Percentiles rank a stretch among this genome's conserved stretches.
Evolutionary conservation across 116 monocot genomes (phyloP).

Genomic region (Dioscorea cayenensis): DNA sequence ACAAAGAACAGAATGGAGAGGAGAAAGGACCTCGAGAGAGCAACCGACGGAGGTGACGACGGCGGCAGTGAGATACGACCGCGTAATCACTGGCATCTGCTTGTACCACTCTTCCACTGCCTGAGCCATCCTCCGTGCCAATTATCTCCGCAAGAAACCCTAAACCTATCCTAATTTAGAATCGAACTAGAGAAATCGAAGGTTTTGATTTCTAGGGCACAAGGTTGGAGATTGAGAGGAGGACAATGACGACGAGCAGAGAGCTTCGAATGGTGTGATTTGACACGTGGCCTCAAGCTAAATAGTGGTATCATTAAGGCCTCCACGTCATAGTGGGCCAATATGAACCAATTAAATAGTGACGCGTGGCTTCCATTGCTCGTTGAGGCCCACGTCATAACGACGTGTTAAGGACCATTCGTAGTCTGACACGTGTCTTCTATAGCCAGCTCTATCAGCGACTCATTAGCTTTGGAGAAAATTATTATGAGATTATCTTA

Average conservation of each 20-base stretch:
- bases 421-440: not conserved
- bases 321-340: too few species aligned
- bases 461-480: too few species aligned
- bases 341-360: too few species aligned
- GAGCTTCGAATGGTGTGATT: too few species aligned
- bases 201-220: not conserved
- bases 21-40: constrained; percentile 52
- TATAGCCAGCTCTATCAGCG: too few species aligned
- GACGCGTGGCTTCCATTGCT: too few species aligned
- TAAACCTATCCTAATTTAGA: not conserved
- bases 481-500: too few species aligned
- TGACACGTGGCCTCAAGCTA: too few species aligned
- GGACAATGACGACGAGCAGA: not conserved
- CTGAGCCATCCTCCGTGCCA: constrained; percentile 46
- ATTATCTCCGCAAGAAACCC: not conserved
- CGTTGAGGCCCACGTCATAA: not conserved
- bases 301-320: too few species aligned
- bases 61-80: constrained; percentile 77
- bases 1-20: not conserved
- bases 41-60: constrained; percentile 74
- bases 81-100: constrained; percentile 86
- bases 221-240: not conserved
- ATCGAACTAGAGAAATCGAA: not conserved
- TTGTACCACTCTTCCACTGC: constrained; percentile 89
- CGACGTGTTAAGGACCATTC: not conserved